Evolutionary conservation across 2,329 filamentous ascomycete genomes (phyloP).

Genomic region (Dactylellina parvicollis): DNA sequence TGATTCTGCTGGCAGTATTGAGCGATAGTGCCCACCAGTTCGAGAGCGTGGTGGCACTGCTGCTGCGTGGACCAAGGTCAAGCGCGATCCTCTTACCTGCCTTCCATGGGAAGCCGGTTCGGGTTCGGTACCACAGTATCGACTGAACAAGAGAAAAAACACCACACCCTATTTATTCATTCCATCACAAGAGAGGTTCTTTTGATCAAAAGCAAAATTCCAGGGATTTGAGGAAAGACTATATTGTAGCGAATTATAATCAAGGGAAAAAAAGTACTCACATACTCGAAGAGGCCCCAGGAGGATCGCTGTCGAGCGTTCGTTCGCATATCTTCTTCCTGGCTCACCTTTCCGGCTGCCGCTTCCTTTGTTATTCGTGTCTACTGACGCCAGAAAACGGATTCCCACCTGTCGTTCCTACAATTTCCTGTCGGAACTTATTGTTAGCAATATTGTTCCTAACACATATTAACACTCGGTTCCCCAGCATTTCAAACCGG

Average conservation of each 20-base stretch:
- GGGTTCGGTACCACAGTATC: conserved; percentile 52
- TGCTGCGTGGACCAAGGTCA: conserved; percentile 52
- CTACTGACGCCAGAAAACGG: conserved; percentile 32
- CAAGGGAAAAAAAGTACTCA: conserved; percentile 53
- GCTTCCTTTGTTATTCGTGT: conserved; percentile 49
- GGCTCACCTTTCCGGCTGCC: conserved; percentile 53
- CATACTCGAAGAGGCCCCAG: conserved; percentile 45
- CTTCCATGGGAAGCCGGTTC: conserved; percentile 54
- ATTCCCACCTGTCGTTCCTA: conserved; percentile 48
- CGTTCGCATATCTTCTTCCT: conserved; percentile 11
- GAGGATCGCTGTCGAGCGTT: conserved; percentile 40
- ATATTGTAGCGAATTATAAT: conserved; percentile 45
- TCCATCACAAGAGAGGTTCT: conserved; percentile 31
- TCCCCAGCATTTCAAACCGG: conserved; percentile 53
- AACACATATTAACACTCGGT: conserved; percentile 52
- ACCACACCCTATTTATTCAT: conserved; percentile 30
- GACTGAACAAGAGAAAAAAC: conserved; percentile 33
- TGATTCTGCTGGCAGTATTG: conserved; percentile 32
- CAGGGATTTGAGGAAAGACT: conserved; percentile 39
- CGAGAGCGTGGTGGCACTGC: conserved; percentile 49
- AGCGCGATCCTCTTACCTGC: conserved; percentile 50
- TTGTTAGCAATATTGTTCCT: conserved; percentile 29
- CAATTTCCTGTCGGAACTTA: conserved; percentile 52
- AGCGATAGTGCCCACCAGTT: conserved; percentile 17
- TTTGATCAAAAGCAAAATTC: conserved; percentile 49